Evolutionary conservation across 2,329 filamentous ascomycete genomes (phyloP).

Genomic region (Teratosphaeria viscida): DNA sequence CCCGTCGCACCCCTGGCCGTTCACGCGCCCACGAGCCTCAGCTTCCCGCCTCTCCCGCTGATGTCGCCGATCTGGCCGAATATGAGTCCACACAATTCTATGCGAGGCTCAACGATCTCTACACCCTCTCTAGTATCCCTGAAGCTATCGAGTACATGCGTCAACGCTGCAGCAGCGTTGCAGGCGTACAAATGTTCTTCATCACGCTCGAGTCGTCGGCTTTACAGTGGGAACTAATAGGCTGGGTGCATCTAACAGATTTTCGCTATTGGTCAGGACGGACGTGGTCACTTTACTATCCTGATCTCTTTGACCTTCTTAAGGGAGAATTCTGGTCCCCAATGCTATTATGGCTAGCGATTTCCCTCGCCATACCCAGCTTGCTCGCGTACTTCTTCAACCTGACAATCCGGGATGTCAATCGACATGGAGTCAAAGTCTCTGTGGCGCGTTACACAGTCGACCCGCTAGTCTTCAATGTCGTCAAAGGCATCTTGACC

Average conservation of each 20-base stretch:
- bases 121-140: conserved; percentile 55
- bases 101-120: conserved; percentile 53
- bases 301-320: conserved; percentile 71
- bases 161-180: conserved; percentile 60
- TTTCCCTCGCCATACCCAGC: conserved; percentile 59
- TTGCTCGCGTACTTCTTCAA: conserved; percentile 84
- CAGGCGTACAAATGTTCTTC: conserved; percentile 59
- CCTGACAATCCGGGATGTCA: conserved; percentile 51
- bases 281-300: conserved; percentile 35
- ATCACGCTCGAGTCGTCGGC: conserved; percentile 59
- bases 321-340: conserved; percentile 64
- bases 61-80: conserved; percentile 67
- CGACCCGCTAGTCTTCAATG: conserved; percentile 83
- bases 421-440: conserved; percentile 28
- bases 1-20: conserved; percentile 17
- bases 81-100: conserved; percentile 57
- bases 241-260: conserved; percentile 56
- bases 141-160: conserved; percentile 57
- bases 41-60: conserved; percentile 56
- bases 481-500: conserved; percentile 71
- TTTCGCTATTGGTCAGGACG: not conserved
- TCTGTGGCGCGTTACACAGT: conserved; percentile 47
- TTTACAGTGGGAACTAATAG: conserved; percentile 60
- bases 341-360: conserved; percentile 63
- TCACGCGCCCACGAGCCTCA: not conserved